Evolutionary conservation across 257 asterid species (phyloP).

Genomic region (Solanum sejunctum): DNA sequence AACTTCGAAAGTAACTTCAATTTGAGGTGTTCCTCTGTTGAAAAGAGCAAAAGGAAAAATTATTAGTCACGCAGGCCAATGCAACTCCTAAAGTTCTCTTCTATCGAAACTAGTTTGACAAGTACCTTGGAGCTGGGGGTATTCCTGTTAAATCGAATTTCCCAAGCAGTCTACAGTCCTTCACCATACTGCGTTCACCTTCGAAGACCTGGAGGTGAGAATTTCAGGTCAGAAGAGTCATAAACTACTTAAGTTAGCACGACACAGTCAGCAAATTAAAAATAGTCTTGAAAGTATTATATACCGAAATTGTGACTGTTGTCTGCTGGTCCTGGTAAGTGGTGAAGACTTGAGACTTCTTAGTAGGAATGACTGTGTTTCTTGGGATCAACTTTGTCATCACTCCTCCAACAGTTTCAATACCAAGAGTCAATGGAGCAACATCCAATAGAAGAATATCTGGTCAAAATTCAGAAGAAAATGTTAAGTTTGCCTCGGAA

Average conservation of each 20-base stretch:
- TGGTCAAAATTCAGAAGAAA: slow-evolving; percentile 4
- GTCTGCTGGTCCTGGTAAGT: slow-evolving; percentile 87
- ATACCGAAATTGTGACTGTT: slow-evolving; percentile 64
- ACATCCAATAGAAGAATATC: slow-evolving; percentile 83
- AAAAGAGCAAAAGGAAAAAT: background rate
- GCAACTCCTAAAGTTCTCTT: background rate
- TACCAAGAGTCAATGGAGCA: slow-evolving; percentile 75
- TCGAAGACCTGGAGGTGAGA: slow-evolving; percentile 44
- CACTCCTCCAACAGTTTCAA: slow-evolving; percentile 91
- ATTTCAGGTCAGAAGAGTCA: background rate
- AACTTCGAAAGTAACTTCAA: slow-evolving; percentile 76
- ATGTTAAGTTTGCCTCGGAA: background rate
- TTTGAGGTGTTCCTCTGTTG: slow-evolving; percentile 78
- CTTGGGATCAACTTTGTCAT: slow-evolving; percentile 94
- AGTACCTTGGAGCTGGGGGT: slow-evolving; percentile 68
- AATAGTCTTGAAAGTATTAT: background rate
- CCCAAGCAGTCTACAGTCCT: slow-evolving; percentile 78
- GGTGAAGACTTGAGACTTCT: slow-evolving; percentile 78
- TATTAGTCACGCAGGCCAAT: background rate
- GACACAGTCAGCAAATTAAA: background rate
- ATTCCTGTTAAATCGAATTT: slow-evolving; percentile 69
- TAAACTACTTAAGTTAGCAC: background rate
- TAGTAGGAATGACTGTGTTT: slow-evolving; percentile 63
- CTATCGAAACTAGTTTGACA: background rate
- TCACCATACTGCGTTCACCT: slow-evolving; percentile 79